phyloP scores from a whole-genome alignment of 2,329 filamentous ascomycete species.

The Cordyceps pruinosa region DNA sequence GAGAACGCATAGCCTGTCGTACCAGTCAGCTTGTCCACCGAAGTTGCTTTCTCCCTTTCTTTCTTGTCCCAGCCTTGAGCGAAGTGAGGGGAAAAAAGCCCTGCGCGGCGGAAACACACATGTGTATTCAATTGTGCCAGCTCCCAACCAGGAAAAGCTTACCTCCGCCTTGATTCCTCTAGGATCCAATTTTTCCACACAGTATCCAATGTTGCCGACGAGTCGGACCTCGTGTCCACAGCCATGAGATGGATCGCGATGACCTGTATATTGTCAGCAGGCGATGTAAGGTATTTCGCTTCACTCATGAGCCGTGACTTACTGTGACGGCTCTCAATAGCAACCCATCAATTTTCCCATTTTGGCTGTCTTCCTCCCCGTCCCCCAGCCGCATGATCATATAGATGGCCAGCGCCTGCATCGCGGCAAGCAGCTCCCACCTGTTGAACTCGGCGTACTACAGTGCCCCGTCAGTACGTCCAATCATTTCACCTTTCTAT shows the following conservation, averaged over 20 bases:
- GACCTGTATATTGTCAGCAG: neutral
- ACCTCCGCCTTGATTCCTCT: slow-evolving; percentile 6
- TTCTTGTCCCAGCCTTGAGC: too few relatives aligned
- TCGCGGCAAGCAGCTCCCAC: slow-evolving; percentile 11
- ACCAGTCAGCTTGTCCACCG: neutral
- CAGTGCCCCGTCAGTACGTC: too few relatives aligned
- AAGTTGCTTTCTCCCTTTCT: too few relatives aligned
- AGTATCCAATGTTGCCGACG: neutral
- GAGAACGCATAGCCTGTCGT: neutral
- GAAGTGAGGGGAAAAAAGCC: too few relatives aligned
- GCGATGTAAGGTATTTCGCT: too few relatives aligned
- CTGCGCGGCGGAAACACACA: too few relatives aligned
- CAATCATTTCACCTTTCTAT: too few relatives aligned
- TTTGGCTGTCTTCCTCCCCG: neutral
- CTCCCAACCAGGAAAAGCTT: neutral
- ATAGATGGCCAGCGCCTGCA: slow-evolving; percentile 12
- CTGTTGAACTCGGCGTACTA: neutral
- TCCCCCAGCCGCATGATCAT: slow-evolving; percentile 10
- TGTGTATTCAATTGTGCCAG: too few relatives aligned
- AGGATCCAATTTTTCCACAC: slow-evolving; percentile 6
- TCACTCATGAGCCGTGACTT: too few relatives aligned
- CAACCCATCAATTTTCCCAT: neutral
- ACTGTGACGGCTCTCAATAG: slow-evolving; percentile 8
- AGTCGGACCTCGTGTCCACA: neutral
- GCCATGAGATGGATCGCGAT: neutral